phyloP scores from a whole-genome alignment of 352 stramenopile species.

The Phytopythium vexans region DNA sequence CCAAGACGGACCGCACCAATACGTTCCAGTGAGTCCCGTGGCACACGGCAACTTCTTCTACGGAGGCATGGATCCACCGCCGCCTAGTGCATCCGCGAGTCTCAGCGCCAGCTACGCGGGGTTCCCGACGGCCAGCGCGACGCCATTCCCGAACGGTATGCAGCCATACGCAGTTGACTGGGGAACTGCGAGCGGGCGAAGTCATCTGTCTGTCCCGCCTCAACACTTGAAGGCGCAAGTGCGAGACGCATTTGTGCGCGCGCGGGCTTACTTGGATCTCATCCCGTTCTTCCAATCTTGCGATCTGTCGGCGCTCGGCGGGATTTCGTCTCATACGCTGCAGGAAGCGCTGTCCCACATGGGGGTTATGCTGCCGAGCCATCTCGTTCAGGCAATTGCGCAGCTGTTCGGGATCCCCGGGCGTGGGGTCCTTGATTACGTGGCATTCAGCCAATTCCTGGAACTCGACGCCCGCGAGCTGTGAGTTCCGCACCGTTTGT shows the following conservation, averaged over 20 bases:
- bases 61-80: too few species aligned
- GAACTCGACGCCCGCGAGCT: slow-evolving; percentile 49
- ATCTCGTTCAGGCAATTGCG: slow-evolving; percentile 28
- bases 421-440: slow-evolving; percentile 49
- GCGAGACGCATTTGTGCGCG: slow-evolving; percentile 41
- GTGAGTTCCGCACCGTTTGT: slow-evolving; percentile 17
- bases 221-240: slow-evolving; percentile 40
- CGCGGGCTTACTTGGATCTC: slow-evolving; percentile 42
- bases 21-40: slow-evolving; percentile 27
- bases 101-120: too few species aligned
- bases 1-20: slow-evolving; percentile 6
- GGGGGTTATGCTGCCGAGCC: slow-evolving; percentile 32
- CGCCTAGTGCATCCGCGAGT: too few species aligned
- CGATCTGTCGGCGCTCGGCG: slow-evolving; percentile 30
- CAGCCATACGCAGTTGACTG: neutral
- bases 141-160: too few species aligned
- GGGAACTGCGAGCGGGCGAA: neutral
- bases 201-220: neutral
- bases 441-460: slow-evolving; percentile 39
- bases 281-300: slow-evolving; percentile 50
- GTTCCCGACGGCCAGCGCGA: too few species aligned
- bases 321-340: slow-evolving; percentile 31
- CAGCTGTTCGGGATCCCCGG: slow-evolving; percentile 39
- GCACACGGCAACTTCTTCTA: slow-evolving; percentile 7
- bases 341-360: slow-evolving; percentile 47